These are phyloP conservation scores for Inonotus obliquus DNA, from an alignment of 1,284 basidiomycete species.

Conservation along the genomic window DNA sequence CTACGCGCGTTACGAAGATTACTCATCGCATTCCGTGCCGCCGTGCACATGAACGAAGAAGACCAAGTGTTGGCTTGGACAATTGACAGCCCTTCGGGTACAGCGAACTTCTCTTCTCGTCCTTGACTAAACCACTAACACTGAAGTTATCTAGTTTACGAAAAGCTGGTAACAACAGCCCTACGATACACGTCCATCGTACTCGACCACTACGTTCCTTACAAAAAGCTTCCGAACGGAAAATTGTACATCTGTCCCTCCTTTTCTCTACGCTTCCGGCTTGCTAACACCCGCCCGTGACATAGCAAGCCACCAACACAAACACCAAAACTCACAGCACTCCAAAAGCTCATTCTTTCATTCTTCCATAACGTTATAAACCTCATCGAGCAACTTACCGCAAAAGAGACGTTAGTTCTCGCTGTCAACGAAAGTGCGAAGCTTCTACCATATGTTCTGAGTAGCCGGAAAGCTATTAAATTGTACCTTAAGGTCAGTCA, in stretches of 20 bases:
- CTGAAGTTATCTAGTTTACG: constrained; percentile 63
- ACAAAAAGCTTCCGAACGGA: constrained; percentile 76
- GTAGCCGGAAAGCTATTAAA: constrained; percentile 80
- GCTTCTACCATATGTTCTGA: constrained; percentile 80
- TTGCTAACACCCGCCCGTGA: not conserved
- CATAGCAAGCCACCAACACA: constrained; percentile 73
- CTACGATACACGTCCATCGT: constrained; percentile 91
- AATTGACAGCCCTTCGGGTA: constrained; percentile 76
- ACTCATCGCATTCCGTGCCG: constrained; percentile 85
- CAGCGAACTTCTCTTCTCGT: constrained; percentile 16
- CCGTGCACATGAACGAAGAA: constrained; percentile 88
- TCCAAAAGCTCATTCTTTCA: constrained; percentile 88
- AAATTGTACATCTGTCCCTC: constrained; percentile 62
- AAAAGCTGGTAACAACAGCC: constrained; percentile 85
- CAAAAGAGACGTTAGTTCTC: constrained; percentile 61
- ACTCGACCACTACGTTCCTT: constrained; percentile 84
- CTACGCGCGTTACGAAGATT: constrained; percentile 82
- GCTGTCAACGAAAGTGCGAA: constrained; percentile 82
- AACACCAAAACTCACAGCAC: constrained; percentile 66
- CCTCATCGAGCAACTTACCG: constrained; percentile 74
- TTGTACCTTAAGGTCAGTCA: constrained; percentile 73
- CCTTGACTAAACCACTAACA: not conserved
- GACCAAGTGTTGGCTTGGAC: constrained; percentile 71
- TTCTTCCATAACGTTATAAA: constrained; percentile 86
- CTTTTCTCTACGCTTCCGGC: not conserved